Evolutionary conservation across 441 rosid species (phyloP), one percentile per base, ranked within the genome.

Genomic region (Cnidoscolus chayamansa): DNA sequence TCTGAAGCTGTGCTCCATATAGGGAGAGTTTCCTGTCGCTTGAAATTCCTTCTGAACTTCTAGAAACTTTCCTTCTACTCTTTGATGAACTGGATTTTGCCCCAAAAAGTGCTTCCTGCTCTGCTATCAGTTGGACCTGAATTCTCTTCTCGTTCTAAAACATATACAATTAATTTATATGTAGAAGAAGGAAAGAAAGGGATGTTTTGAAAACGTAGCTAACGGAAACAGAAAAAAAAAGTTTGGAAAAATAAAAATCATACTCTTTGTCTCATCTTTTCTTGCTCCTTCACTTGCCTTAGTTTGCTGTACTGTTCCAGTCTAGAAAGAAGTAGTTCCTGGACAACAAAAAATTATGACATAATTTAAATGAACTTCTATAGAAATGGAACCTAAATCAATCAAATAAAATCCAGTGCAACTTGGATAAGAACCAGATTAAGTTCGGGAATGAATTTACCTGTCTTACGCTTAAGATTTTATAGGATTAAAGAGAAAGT

Each of bases 71-170:
- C 81, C 77, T 89, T 49, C 77, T 91, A 67, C 88, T 84, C 55
- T 86, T 85, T 66, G 75, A 74, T 37, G 99, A 96, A 74, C 96
- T 92, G 50, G 88, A 93, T 80, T 86, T 91, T 20, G 96, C 86
- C 56, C 98, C 95, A 55, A 84, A 88, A 62, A 81, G 79, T 16
- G 89, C 85, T 80, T 91, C 95, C 81, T 91, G 88, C 71, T 90
- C 94, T 53, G 92, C 88, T 56, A 88, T 86, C 54, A 84, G 80
- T 81, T 88, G 97, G 35, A 82, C 97, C 72, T 92, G 88, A 68
- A 85, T 86, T 84, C 84, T 94, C 89, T 89, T 92, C 80, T 82
- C 88, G 74, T 91, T 93, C 99, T 90, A 78, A 73, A 63, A 61
- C 19, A 40, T 40, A 57, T 20, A 68, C 56, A 73, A 74, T 3